Conservation (phyloP, 495 filamentous ascomycete species). For the Penicillium robsamsonii region DNA sequence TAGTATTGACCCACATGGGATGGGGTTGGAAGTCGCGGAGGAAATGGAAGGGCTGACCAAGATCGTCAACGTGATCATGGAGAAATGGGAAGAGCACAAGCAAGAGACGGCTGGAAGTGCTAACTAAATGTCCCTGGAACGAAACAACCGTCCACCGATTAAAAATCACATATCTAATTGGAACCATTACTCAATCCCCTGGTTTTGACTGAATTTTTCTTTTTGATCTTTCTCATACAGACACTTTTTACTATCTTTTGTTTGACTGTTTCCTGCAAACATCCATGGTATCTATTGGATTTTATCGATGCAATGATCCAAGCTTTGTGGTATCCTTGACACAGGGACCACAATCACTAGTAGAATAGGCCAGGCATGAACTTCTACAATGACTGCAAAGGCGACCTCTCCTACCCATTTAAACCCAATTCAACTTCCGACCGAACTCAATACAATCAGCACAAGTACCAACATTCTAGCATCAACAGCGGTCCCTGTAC, state of each 20-base stretch:
- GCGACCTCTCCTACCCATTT: not conserved
- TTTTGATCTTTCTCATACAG: not conserved
- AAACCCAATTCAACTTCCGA: not conserved
- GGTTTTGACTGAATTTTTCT: not conserved
- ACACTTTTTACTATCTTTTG: not conserved
- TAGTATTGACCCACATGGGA: conserved; percentile 55
- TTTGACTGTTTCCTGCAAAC: not conserved
- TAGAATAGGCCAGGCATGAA: not conserved
- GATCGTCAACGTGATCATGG: conserved; percentile 65
- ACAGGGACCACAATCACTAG: not conserved
- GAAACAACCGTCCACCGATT: not conserved
- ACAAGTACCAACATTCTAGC: not conserved
- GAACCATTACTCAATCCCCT: not conserved
- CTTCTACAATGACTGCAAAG: not conserved
- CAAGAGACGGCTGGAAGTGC: conserved; percentile 2
- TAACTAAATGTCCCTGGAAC: not conserved
- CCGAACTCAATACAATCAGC: not conserved
- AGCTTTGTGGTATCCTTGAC: not conserved
- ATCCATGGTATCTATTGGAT: not conserved
- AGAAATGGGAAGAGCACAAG: conserved; percentile 22
- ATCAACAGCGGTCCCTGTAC: not conserved
- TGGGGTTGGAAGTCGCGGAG: conserved; percentile 81
- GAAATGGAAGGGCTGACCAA: conserved; percentile 84
- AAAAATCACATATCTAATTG: not conserved
- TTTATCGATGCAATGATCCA: too few relatives aligned